A percentile compares a stretch with the other conserved stretches of the same genome.
Conservation (phyloP, 345 rosid genomes). For the Eucalyptus erythrocorys region DNA sequence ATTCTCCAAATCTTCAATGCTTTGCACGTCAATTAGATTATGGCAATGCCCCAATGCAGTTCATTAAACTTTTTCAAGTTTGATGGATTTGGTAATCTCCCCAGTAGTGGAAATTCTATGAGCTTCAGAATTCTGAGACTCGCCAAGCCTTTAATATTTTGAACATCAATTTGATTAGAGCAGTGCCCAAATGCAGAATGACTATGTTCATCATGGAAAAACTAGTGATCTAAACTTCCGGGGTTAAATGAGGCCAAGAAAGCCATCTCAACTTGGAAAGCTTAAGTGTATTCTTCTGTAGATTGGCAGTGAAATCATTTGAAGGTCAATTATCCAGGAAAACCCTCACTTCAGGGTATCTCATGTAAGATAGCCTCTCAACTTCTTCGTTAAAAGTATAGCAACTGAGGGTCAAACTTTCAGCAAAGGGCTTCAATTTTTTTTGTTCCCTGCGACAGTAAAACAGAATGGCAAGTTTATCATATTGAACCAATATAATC, state of each 20-base stretch:
- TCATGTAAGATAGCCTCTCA: neutral
- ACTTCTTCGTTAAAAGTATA: neutral
- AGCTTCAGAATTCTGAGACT: too few relatives aligned
- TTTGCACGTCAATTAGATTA: neutral
- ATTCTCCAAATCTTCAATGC: neutral
- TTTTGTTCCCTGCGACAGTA: neutral
- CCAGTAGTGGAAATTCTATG: too few relatives aligned
- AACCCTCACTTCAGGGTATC: neutral
- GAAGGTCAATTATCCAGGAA: neutral
- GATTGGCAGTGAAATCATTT: neutral
- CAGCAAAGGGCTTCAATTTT: neutral
- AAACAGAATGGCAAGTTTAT: neutral
- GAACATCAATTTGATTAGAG: neutral
- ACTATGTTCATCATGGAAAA: too few relatives aligned
- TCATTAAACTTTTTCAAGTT: neutral
- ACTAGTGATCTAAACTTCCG: too few relatives aligned
- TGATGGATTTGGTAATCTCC: neutral
- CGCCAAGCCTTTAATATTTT: neutral
- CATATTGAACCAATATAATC: neutral
- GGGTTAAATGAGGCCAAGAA: too few relatives aligned
- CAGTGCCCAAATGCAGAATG: neutral
- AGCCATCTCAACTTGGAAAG: too few relatives aligned
- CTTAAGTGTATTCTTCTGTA: neutral
- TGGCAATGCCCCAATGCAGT: neutral
- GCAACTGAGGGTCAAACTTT: neutral